Evolutionary conservation across 106 monocot genomes (phyloP), one percentile per base, ranked within the genome.

Genomic region (Dioscorea dumetorum): DNA sequence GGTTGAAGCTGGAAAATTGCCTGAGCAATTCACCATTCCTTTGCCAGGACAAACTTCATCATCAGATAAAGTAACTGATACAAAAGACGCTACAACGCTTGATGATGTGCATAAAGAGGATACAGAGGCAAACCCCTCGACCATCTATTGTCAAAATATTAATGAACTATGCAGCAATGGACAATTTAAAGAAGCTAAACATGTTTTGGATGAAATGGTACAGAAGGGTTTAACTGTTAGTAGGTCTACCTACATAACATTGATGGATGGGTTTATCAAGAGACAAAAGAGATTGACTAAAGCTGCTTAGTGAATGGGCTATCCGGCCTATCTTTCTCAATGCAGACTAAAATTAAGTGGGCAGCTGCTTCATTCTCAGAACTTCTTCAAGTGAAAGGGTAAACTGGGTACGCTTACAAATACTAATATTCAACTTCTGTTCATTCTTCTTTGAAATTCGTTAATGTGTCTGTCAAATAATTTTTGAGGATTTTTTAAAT

Each of bases 201-300:
- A 65, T 16, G 61, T 86, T 67, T 67, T 92, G 64, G 83, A 90
- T 53, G 84, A 92, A 75, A 84, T 85, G 84, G 65, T 79, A 64
- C 61, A 81, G 57, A 93, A 77, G 67, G 83, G 81, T 24, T 62
- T 93, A 60, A 22, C 77, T 75, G 22, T 90, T 53, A 71, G 85
- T 22, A 83, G 82, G 59, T 87, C 87, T 11, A 86, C 77, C 21
- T 90, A 83, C 76, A 68, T 93, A 31, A 90, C 87, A 68, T 79
- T 99, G 79, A 99, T 99, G 97, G 78, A 90, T 81, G 87, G 89
- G 17, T 84, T 79, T 70, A 91, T 99, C 51, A 92, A 79, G 79
- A 80, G 97, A 64, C 97, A 90, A 59, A 88, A 92, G 73, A 91
- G 95, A 80, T 70, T 82, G 84, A 84, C 86, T 58, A 91, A 86